A percentile compares a stretch with the other conserved stretches of the same genome.
Evolutionary conservation across 768 basidiomycete genomes (phyloP).

Genomic region (Lentinula boryana): DNA sequence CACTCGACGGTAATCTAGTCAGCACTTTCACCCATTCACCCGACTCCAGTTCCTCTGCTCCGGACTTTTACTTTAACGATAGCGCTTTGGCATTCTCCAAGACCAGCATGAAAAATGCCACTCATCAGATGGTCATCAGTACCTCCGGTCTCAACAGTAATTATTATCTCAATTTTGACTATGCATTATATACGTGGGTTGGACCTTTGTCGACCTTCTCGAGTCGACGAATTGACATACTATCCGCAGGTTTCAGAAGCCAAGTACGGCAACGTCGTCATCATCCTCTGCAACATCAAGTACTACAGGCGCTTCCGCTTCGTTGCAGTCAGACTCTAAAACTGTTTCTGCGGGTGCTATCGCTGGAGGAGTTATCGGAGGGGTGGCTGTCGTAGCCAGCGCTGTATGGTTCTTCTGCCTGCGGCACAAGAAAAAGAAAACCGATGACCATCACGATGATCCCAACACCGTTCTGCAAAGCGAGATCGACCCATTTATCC

Average conservation of each 20-base stretch:
- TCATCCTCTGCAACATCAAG: background rate
- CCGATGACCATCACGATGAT: background rate
- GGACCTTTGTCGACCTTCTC: background rate
- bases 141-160: constrained; percentile 22
- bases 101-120: constrained; percentile 18
- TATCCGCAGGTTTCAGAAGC: background rate
- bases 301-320: background rate
- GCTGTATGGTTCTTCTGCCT: background rate
- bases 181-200: constrained; percentile 35
- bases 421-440: background rate
- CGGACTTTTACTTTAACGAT: constrained; percentile 21
- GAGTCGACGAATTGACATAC: no score
- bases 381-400: background rate
- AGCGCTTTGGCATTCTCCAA: constrained; percentile 19
- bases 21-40: constrained; percentile 22
- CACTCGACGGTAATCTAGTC: constrained; percentile 21
- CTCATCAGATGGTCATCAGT: constrained; percentile 25
- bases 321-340: background rate
- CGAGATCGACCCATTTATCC: constrained; percentile 1
- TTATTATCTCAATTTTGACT: constrained; percentile 32
- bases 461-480: background rate
- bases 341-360: background rate
- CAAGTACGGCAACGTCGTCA: background rate
- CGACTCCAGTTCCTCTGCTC: constrained; percentile 5
- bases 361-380: constrained; percentile 7